phyloP scores from a whole-genome alignment of 192 early-diverging fungal species.

The Mortierella claussenii region DNA sequence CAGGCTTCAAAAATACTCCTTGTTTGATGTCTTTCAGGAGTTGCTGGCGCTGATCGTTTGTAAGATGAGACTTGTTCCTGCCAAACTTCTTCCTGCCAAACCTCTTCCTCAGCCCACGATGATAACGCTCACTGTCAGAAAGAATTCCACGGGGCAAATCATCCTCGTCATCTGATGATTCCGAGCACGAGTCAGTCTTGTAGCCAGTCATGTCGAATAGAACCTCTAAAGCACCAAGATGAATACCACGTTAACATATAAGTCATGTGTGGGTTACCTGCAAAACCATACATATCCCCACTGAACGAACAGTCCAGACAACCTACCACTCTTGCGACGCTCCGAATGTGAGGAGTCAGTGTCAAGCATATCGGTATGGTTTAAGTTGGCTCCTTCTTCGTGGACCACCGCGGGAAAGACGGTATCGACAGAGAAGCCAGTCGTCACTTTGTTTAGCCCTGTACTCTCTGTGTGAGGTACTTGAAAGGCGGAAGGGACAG shows the following conservation, averaged over 20 bases:
- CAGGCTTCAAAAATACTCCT: slow-evolving; percentile 28
- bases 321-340: slow-evolving; percentile 44
- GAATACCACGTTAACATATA: no score
- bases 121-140: slow-evolving; percentile 44
- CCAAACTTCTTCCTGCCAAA: slow-evolving; percentile 30
- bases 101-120: slow-evolving; percentile 25
- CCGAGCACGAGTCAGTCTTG: slow-evolving; percentile 52
- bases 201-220: slow-evolving; percentile 64
- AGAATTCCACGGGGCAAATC: slow-evolving; percentile 48
- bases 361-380: no score
- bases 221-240: slow-evolving; percentile 16
- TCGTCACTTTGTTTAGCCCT: not conserved
- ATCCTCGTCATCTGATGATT: slow-evolving; percentile 43
- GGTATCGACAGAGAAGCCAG: slow-evolving; percentile 18
- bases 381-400: no score
- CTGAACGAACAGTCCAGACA: not conserved
- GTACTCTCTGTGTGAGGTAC: not conserved
- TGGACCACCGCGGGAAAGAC: slow-evolving; percentile 38
- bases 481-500: not conserved
- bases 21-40: slow-evolving; percentile 48
- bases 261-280: no score
- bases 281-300: no score
- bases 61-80: slow-evolving; percentile 16
- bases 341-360: no score
- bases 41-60: slow-evolving; percentile 38